Percentiles rank a stretch among this genome's conserved stretches.
These are phyloP conservation scores for Mucor indicus DNA, from an alignment of 371 early-diverging fungal species.

Conservation along the genomic window DNA sequence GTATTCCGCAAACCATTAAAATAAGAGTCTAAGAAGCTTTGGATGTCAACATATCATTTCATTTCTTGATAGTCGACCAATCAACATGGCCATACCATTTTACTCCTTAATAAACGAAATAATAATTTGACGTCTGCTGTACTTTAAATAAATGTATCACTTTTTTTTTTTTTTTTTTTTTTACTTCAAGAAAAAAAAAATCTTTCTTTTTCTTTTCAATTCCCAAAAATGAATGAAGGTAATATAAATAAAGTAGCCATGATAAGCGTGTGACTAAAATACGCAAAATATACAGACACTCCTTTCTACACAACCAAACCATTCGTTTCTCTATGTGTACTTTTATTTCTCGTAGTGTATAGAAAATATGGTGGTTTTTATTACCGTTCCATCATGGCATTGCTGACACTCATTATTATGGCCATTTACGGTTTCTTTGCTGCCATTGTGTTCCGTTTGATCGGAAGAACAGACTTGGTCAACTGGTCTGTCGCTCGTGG, in stretches of 20 bases:
- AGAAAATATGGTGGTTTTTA: conserved; percentile 26
- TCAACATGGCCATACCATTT: no score
- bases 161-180: conserved; percentile 3
- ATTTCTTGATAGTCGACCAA: no score
- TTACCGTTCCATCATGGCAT: conserved; percentile 24
- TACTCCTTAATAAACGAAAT: no score
- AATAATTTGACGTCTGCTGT: neutral
- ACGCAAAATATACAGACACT: no score
- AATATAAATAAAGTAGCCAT: neutral
- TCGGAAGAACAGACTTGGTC: conserved; percentile 48
- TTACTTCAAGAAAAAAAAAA: neutral
- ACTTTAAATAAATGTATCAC: neutral
- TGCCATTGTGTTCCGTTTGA: conserved; percentile 40
- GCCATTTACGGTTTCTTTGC: conserved; percentile 47
- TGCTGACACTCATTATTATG: conserved; percentile 21
- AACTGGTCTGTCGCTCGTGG: conserved; percentile 63
- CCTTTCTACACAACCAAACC: no score
- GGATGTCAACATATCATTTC: no score
- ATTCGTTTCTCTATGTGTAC: neutral
- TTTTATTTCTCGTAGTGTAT: conserved; percentile 3
- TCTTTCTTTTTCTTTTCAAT: no score
- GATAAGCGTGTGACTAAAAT: no score
- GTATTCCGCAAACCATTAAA: no score
- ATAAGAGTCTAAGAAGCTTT: no score
- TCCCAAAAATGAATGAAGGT: conserved; percentile 5